Base-by-base conservation (phyloP, 441 rosid species). In the Gossypium davidsonii region DNA sequence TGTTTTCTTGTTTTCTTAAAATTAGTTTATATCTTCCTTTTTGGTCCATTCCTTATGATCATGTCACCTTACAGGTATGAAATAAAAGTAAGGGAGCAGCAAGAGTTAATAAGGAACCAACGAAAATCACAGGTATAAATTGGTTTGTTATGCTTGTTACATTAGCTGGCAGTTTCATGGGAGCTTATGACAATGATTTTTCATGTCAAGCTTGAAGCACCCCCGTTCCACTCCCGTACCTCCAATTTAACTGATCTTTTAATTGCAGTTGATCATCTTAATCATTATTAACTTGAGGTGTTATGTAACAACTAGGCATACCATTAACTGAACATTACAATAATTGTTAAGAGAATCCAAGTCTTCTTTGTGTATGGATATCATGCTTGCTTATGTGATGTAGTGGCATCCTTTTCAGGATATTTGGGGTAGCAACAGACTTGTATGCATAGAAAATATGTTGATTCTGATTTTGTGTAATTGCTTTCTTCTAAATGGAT, bases 61-160 rank as follows among this genome's bases (percentile, higher is more conserved):
- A 42, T 78, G 55, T 52, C 75, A 57, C 80, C 73, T 67, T 64
- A 57, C 84, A 94, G 97, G 81, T 89, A 94, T 70, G 97, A 94
- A 84, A 92, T 92, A 11, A 92, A 91, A 91, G 64, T 89, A 78
- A 88, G 92, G 84, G 96, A 92, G 87, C 99, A 91, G 80, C 96
- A 90, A 77, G 96, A 90, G 82, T 76, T 74, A 79, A 85, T 86
- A 79, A 83, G 99, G 77, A 85, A 79, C 73, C 85, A 90, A 74
- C 83, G 98, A 61, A 88, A 88, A 79, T 83, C 76, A 20, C 99
- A 92, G 95, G 92, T 92, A 70, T 57, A 2, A 26, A 20, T 73
- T n/a, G 14, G 52, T 18, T 31, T 46, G 6, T 3, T 48, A 65
- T 58, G 58, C 3, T 26, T 42, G 37, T 31, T 17, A 20, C 28